phyloP scores from a whole-genome alignment of 2,329 filamentous ascomycete species.

The Elsinoe necatrix region DNA sequence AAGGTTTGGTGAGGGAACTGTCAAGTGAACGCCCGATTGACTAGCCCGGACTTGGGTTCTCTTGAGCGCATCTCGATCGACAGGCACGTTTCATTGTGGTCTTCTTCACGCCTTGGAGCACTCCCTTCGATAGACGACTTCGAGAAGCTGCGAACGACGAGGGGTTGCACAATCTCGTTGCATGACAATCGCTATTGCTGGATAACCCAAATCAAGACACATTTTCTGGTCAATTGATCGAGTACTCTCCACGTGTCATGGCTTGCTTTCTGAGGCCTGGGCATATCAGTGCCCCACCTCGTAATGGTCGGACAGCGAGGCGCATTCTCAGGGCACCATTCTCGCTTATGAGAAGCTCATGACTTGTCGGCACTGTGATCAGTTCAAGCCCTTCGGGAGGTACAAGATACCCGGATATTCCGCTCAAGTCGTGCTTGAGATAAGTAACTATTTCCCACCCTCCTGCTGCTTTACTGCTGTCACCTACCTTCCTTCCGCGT shows the following conservation, averaged over 20 bases:
- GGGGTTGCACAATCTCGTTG: too few relatives aligned
- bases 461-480: background rate
- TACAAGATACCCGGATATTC: constrained; percentile 8
- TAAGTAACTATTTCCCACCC: background rate
- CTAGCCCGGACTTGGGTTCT: background rate
- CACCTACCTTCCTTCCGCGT: background rate
- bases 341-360: constrained; percentile 6
- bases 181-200: too few relatives aligned
- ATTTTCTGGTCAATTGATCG: background rate
- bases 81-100: background rate
- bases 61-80: constrained; percentile 14
- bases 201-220: too few relatives aligned
- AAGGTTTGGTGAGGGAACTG: constrained; percentile 8
- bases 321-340: background rate
- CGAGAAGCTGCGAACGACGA: too few relatives aligned
- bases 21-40: constrained; percentile 10
- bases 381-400: background rate
- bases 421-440: background rate
- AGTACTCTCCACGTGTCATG: background rate
- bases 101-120: background rate
- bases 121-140: too few relatives aligned
- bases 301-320: background rate
- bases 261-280: background rate
- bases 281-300: background rate
- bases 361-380: background rate